Base-by-base conservation (phyloP, 768 basidiomycete genomes). In the Inosperma sp. region DNA sequence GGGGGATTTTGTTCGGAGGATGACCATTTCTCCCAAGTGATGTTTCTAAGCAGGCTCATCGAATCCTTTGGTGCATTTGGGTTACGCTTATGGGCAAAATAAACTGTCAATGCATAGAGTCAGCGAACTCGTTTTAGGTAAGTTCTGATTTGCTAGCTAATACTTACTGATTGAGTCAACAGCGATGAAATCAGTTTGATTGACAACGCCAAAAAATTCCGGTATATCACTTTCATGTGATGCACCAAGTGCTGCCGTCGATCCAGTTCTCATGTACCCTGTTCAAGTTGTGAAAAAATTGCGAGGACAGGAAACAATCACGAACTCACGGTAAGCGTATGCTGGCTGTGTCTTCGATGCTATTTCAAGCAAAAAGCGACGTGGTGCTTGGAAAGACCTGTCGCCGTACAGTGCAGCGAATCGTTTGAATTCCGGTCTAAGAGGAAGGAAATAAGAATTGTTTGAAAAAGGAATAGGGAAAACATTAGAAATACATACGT, bases 381-480 rank as follows among this genome's bases (percentile, higher is more conserved):
- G 64, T 21, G 64, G 65, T 7, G 61, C 65, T 25, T 71, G 63
- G 54, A 72, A 72, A 9, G 51, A 43, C 5, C 60, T 39, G 51
- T 76, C 73, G 1, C 73, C 72, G 37, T 63, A 63, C 12, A 72
- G 40, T 0, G 70, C 68, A 1, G 72, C 66, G 6, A 73, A 50
- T 3, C 74, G 68, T 51, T 74, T 74, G 56, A 60, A 74, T 54
- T 74, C 45, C 3, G 72, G 71, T 2, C 71, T 71, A 19, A 27
- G 19, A 19, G 25, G 31, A 10, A 21, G 30, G n/a, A 25, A 51
- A 7, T 9, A n/a, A 34, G 21, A 19, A 6, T 10, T 5, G 14
- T 26, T 9, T 14, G 17, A 9, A 7, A 17, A 2, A 4, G 5
- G 12, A 19, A 12, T 19, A 8, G 19, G 13, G 7, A 3, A 12